Percentiles rank a stretch among this genome's conserved stretches.
Evolutionary conservation across 495 filamentous ascomycete species (phyloP).

Genomic region (Saxispiralis lemnorum): DNA sequence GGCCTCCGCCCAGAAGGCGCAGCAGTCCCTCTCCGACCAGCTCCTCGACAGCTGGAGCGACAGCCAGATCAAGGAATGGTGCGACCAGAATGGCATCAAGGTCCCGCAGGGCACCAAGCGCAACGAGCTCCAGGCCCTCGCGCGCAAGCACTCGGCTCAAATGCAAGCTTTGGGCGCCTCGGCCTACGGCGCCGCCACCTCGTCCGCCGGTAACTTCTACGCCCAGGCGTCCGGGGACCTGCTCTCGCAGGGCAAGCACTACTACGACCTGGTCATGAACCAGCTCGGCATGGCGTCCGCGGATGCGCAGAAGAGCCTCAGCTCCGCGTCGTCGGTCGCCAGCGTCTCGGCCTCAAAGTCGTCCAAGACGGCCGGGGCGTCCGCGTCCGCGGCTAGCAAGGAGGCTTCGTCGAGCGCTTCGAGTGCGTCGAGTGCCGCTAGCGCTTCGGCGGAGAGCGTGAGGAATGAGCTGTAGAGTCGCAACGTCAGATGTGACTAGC

Average conservation of each 20-base stretch:
- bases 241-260: conserved; percentile 34
- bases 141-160: conserved; percentile 69
- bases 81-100: conserved; percentile 55
- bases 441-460: conserved; percentile 4
- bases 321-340: conserved; percentile 17
- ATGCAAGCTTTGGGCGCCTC: conserved; percentile 39
- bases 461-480: conserved; percentile 7
- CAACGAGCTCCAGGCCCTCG: conserved; percentile 80
- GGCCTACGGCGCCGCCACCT: conserved; percentile 63
- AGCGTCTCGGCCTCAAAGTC: conserved; percentile 7
- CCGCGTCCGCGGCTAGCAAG: conserved; percentile 18
- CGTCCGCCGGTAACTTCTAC: conserved; percentile 60
- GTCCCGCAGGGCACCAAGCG: conserved; percentile 79
- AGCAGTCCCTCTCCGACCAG: conserved; percentile 57
- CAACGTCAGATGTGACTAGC: too few species aligned
- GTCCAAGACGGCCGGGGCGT: conserved; percentile 6
- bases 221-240: conserved; percentile 58
- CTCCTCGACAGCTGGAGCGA: conserved; percentile 85
- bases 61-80: conserved; percentile 56
- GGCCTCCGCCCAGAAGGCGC: conserved; percentile 48
- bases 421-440: neutral
- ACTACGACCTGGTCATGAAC: conserved; percentile 53
- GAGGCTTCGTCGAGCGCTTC: conserved; percentile 14
- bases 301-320: conserved; percentile 16
- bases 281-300: conserved; percentile 36